Base-by-base conservation (phyloP, 225 moss, liverwort and hornwort genomes). In the Polytrichum formosum region DNA sequence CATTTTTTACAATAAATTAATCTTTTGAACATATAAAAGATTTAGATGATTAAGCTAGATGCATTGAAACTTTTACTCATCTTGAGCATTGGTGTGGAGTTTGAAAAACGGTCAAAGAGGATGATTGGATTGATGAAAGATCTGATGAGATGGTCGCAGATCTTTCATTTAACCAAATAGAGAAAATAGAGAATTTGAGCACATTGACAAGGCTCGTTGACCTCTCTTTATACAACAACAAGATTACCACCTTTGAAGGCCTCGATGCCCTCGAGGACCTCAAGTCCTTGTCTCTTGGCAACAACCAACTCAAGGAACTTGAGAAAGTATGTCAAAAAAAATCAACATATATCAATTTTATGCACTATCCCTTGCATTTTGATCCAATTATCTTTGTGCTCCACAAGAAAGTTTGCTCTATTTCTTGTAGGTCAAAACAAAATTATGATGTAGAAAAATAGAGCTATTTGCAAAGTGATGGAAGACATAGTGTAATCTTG, bases 161-260 rank as follows among this genome's bases (percentile, higher is more conserved):
- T 83, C 83, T 97, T 68, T 97, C 97, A 22, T 97, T 97, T 74
- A 97, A 97, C 73, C 81, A 90, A 54, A 82, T 97, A 58, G 77
- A 77, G 74, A 97, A 85, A 71, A 97, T 97, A 68, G 89, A 97
- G 81, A 92, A 92, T 67, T 77, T 97, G 67, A 82, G 81, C 77
- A 74, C 76, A 10, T 89, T 97, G 55, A 93, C 91, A 26, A 74
- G 82, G 64, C 80, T 97, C 71, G 66, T 84, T 46, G 89, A 91
- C 67, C 56, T 97, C 22, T 97, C 94, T 1, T 25, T 97, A 2
- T 97, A 82, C 76, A 88, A 90, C 78, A 97, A 97, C 81, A 89
- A 88, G 62, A 83, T 97, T 26, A 77, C 83, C 26, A 66, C 66
- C 25, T 63, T 97, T 55, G 97, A 94, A 76, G 92, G 89, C 63